Percentiles rank a stretch among this genome's conserved stretches.
Evolutionary conservation across 2,329 filamentous ascomycete genomes (phyloP).

Genomic region (Sclerotinia borealis): DNA sequence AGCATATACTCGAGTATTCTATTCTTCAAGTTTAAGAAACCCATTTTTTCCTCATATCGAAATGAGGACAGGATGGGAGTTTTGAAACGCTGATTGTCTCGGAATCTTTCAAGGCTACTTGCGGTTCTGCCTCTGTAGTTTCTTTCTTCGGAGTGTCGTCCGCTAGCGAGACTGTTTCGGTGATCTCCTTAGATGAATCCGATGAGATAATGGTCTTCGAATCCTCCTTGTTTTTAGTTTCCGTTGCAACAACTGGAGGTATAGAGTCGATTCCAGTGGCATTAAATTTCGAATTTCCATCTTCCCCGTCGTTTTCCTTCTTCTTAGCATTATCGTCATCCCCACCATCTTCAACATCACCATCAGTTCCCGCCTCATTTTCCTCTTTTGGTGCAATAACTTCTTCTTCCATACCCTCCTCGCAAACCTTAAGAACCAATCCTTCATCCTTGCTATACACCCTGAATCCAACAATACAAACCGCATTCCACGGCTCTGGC

Average conservation of each 20-base stretch:
- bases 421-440: conserved; percentile 21
- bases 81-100: neutral
- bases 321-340: conserved; percentile 20
- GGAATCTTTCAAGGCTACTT: neutral
- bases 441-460: conserved; percentile 42
- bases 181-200: neutral
- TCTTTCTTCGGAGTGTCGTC: neutral
- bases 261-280: neutral
- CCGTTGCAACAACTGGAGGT: neutral
- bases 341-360: conserved; percentile 21
- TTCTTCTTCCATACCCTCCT: conserved; percentile 15
- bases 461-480: conserved; percentile 38
- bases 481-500: conserved; percentile 38
- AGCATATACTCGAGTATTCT: too few species aligned
- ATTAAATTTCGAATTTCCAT: neutral
- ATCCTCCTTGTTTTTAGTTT: neutral
- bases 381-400: neutral
- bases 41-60: too few species aligned
- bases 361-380: conserved; percentile 18
- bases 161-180: neutral
- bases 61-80: too few species aligned
- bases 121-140: neutral
- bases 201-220: neutral
- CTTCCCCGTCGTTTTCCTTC: conserved; percentile 5
- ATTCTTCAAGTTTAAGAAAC: too few species aligned